phyloP scores from a whole-genome alignment of 2,329 filamentous ascomycete genomes.

The Fusarium duplospermum region DNA sequence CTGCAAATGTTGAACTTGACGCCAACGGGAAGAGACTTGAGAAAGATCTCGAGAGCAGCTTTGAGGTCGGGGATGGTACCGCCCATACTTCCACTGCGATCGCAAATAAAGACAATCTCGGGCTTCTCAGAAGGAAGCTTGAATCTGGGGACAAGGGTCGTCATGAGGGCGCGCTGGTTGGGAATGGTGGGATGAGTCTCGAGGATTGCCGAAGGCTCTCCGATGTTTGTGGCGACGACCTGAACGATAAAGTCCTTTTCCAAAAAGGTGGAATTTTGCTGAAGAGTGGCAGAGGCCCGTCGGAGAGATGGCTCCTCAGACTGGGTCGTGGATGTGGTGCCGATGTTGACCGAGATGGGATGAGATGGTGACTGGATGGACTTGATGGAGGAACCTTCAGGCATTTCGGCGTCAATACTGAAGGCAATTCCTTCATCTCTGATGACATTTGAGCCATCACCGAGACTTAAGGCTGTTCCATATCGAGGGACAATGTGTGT shows the following conservation, averaged over 20 bases:
- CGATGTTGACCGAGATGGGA: slow-evolving; percentile 73
- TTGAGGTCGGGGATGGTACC: slow-evolving; percentile 65
- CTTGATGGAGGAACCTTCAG: slow-evolving; percentile 66
- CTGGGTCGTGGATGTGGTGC: slow-evolving; percentile 58
- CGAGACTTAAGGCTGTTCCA: slow-evolving; percentile 49
- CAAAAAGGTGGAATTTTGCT: slow-evolving; percentile 63
- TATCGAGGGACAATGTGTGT: slow-evolving; percentile 76
- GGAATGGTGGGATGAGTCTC: slow-evolving; percentile 73
- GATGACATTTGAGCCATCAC: not conserved
- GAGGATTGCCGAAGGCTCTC: slow-evolving; percentile 71
- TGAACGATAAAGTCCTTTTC: slow-evolving; percentile 76
- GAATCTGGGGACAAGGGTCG: slow-evolving; percentile 77
- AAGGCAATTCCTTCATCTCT: slow-evolving; percentile 42
- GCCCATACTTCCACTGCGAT: slow-evolving; percentile 76
- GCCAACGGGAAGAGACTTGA: slow-evolving; percentile 73
- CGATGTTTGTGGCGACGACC: slow-evolving; percentile 69
- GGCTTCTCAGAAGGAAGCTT: slow-evolving; percentile 63
- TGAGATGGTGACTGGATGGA: slow-evolving; percentile 75
- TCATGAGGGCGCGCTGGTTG: slow-evolving; percentile 75
- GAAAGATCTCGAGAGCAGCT: slow-evolving; percentile 69
- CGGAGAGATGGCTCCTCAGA: slow-evolving; percentile 63
- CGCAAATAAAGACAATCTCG: slow-evolving; percentile 79
- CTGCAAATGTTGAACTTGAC: slow-evolving; percentile 78
- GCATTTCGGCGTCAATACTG: slow-evolving; percentile 57
- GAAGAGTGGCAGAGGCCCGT: slow-evolving; percentile 71